Evolutionary conservation across 2,329 filamentous ascomycete genomes (phyloP).

Genomic region (Colletotrichum siamense): DNA sequence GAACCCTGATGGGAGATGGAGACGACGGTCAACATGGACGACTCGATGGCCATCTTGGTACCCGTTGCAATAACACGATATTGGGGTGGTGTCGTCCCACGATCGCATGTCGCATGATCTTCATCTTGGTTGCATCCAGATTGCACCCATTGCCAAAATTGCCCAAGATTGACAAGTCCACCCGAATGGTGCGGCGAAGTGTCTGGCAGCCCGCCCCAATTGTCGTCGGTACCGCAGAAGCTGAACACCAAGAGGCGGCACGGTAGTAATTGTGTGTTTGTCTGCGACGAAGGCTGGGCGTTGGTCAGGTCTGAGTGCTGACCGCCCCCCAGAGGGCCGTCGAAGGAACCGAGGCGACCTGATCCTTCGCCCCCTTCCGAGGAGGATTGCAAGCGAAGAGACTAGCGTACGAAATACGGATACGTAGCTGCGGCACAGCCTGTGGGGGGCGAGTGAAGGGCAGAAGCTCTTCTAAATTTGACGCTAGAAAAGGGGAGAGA

Average conservation of each 20-base stretch:
- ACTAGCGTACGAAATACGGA: not conserved
- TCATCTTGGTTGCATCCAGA: conserved; percentile 1
- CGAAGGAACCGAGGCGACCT: not conserved
- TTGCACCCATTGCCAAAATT: not conserved
- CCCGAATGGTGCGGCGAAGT: not conserved
- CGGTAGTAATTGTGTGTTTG: not conserved
- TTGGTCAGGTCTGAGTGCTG: not conserved
- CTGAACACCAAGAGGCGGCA: not conserved
- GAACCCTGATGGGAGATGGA: not conserved
- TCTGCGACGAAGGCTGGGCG: not conserved
- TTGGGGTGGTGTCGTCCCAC: not conserved
- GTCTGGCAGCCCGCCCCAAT: not conserved
- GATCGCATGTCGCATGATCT: conserved; percentile 15
- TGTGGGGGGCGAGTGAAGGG: not conserved
- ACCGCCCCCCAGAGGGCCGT: not conserved
- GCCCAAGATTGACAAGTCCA: not conserved
- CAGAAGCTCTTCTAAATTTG: not conserved
- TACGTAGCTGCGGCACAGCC: not conserved
- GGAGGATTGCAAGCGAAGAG: not conserved
- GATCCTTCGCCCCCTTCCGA: not conserved
- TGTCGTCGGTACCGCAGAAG: not conserved
- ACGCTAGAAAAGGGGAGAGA: not conserved
- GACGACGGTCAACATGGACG: not conserved
- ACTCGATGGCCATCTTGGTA: not conserved
- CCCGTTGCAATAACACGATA: not conserved